Evolutionary conservation across 768 basidiomycete genomes (phyloP).

Genomic region (Pisolithus orientalis): DNA sequence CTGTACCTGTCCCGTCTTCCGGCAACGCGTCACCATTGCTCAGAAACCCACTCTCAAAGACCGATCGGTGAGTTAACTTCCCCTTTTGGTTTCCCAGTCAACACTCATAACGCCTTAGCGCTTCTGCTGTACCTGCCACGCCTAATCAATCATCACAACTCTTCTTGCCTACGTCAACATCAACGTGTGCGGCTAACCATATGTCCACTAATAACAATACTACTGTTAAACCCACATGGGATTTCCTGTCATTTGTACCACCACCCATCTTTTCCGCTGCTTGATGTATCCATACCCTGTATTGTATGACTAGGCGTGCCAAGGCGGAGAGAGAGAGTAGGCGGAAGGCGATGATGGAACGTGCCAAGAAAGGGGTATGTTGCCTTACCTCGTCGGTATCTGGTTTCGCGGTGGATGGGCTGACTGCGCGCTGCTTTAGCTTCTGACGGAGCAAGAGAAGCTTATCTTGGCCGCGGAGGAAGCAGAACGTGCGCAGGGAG

Average conservation of each 20-base stretch:
- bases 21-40: background rate
- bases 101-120: slow-evolving; percentile 64
- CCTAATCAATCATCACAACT: slow-evolving; percentile 10
- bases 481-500: slow-evolving; percentile 32
- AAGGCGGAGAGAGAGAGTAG: slow-evolving; percentile 69
- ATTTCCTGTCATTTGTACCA: slow-evolving; percentile 51
- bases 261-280: slow-evolving; percentile 62
- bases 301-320: slow-evolving; percentile 48
- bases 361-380: slow-evolving; percentile 72
- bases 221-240: slow-evolving; percentile 27
- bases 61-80: slow-evolving; percentile 57
- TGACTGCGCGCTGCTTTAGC: slow-evolving; percentile 22
- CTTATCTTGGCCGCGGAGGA: slow-evolving; percentile 49
- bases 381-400: background rate
- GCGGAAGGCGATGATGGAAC: slow-evolving; percentile 62
- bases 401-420: background rate
- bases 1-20: background rate
- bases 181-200: slow-evolving; percentile 10
- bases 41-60: slow-evolving; percentile 19
- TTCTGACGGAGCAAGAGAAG: slow-evolving; percentile 63
- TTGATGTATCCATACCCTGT: slow-evolving; percentile 34
- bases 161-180: slow-evolving; percentile 13
- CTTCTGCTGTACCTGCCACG: slow-evolving; percentile 18
- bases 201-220: slow-evolving; percentile 29
- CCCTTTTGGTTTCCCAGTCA: slow-evolving; percentile 31